Evolutionary conservation across 1,284 basidiomycete genomes (phyloP), one percentile per base, ranked within the genome.

Genomic region (Erythrobasidium hasegawianum): DNA sequence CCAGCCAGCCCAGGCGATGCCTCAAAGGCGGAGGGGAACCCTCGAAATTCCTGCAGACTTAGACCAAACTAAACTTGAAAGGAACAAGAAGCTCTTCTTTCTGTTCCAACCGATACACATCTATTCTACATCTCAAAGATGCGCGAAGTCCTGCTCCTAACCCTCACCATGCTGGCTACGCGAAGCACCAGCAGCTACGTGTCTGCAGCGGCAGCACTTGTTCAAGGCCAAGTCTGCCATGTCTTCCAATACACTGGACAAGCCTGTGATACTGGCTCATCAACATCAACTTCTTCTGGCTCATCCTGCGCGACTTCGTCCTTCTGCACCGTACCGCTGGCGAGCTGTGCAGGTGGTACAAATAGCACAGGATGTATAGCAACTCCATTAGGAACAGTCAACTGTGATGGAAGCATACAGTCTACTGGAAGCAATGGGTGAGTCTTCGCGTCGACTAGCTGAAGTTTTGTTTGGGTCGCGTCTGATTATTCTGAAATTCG

Each of bases 281-380:
- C n/a, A n/a, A n/a, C n/a, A 4, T 47, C 43, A 7, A 5, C 43
- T 5, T n/a, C n/a, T 24, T n/a, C 43, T 24, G 43, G 5, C 7
- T 47, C 43, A n/a, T n/a, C 43, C 43, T 47, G 43, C 43, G 43
- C 43, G 43, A 47, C 43, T 18, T 24, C n/a, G 22, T 47, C 43
- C 16, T 47, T 47, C 43, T 47, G 43, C 43, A 24, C 22, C 43
- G n/a, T 18, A 4, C n/a, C n/a, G 16, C 43, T 47, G 43, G 16
- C 43, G 43, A 47, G 43, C 43, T n/a, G 43, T 18, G 16, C n/a
- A n/a, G 16, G 43, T 24, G 43, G 7, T 47, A n/a, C n/a, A 5
- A 47, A 24, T 24, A 47, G 16, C 43, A 47, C 43, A 18, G 43
- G 43, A n/a, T 47, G 43, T 24, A 47, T 47, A 5, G 43, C 43